Base-by-base conservation (phyloP, 2,329 filamentous ascomycete genomes). In the Paraconiothyrium brasiliense region DNA sequence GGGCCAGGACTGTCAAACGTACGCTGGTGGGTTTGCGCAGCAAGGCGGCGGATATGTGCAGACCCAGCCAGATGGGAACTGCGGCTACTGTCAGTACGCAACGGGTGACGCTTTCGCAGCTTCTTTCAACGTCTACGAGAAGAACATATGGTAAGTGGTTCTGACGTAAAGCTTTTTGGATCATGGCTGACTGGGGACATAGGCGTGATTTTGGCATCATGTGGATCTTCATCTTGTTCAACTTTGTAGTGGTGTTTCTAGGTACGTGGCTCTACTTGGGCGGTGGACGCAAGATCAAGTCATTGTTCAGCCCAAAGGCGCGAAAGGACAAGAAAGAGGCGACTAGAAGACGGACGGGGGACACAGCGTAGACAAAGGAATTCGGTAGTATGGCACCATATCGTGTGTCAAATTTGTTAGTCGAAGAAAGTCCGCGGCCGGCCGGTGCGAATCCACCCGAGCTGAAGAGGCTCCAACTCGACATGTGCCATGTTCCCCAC, bases 201-300 rank as follows among this genome's bases (percentile, higher is more conserved):
- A 55, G 89, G 90, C 78, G 88, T 11, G 80, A 90, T 61, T 91
- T 90, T 76, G 84, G 88, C 2, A 87, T 90, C 55, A 88, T 90
- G 66, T 87, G 84, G 47, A 56, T 54, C 3, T 92, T 86, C 68
- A 86, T 89, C 22, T 72, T 84, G 1, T 91, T 91, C 71, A 91
- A 92, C 64, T 91, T 88, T 59, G 66, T 75, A 0, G 74, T 83
- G 0, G 82, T 87, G 8, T 87, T 85, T 61, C 39, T 80, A 10
- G 82, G 84, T 65, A 85, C 83, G 0, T 87, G 84, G 84, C 63
- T 87, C 1, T 87, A 86, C 72, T 76, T 88, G 20, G 73, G 75
- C n/a, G 79, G 79, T 10, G 64, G 72, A 8, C 71, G 71, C 46
- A 76, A 77, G 66, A 74, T 80, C 54, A 79, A 78, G 59, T 58